Conservation (phyloP, 139 green algal species). For the Axilococcus clingmanii region DNA sequence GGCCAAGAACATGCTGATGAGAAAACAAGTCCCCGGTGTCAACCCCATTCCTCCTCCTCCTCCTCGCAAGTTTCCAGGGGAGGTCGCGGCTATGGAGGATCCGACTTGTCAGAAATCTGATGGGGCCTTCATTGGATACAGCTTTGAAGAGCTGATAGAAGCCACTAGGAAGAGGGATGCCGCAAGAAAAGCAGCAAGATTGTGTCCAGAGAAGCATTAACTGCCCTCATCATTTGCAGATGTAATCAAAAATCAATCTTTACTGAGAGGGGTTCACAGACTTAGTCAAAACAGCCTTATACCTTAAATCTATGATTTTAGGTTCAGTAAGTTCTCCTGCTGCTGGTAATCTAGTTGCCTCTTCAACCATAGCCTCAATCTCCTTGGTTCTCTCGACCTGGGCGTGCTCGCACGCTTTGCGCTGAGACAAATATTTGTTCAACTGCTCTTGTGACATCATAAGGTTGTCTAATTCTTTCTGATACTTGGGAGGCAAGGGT, state of each 20-base stretch:
- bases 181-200: neutral
- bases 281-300: conserved; percentile 8
- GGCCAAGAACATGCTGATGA: neutral
- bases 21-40: neutral
- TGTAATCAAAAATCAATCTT: no score
- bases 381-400: conserved; percentile 12
- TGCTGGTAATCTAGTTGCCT: conserved; percentile 9
- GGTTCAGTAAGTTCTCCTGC: neutral
- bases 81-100: neutral
- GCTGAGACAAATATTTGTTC: conserved; percentile 5
- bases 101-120: neutral
- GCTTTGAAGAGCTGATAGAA: conserved; percentile 10
- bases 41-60: neutral
- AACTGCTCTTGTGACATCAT: conserved; percentile 4
- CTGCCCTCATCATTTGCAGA: no score
- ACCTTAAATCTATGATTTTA: conserved; percentile 33
- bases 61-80: neutral
- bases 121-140: neutral
- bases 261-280: neutral
- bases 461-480: conserved; percentile 11
- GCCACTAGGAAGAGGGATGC: conserved; percentile 11
- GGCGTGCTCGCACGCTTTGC: conserved; percentile 11
- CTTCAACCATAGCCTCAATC: conserved; percentile 28
- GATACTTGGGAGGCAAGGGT: conserved; percentile 15
- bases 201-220: neutral